Percentiles rank a stretch among this genome's conserved stretches.
These are phyloP conservation scores for Bisporella sp. DNA, from an alignment of 2,329 filamentous ascomycete species.

Conservation along the genomic window DNA sequence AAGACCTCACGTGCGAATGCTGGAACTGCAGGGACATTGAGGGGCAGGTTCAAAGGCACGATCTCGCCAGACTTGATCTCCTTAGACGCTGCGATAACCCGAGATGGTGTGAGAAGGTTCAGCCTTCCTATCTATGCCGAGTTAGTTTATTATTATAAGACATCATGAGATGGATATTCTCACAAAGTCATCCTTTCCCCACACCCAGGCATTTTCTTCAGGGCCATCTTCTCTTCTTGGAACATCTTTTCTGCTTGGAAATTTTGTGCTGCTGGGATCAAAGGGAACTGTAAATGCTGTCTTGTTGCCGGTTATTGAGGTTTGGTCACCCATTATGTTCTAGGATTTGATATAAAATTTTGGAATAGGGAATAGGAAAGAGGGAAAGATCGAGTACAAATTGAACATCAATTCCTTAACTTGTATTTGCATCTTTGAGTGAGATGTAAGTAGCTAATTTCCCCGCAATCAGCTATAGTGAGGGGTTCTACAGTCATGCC, in stretches of 20 bases:
- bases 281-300: conserved; percentile 22
- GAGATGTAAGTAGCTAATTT: no score
- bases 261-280: conserved; percentile 24
- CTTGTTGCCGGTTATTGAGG: conserved; percentile 16
- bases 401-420: no score
- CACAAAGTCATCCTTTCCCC: conserved; percentile 25
- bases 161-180: background rate
- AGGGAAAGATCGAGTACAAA: no score
- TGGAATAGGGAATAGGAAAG: no score
- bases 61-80: conserved; percentile 37
- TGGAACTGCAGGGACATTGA: conserved; percentile 29
- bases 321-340: conserved; percentile 14
- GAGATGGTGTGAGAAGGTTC: conserved; percentile 38
- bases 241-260: conserved; percentile 22
- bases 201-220: conserved; percentile 23
- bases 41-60: conserved; percentile 24
- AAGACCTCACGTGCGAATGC: conserved; percentile 28
- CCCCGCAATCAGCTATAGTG: no score
- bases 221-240: conserved; percentile 20
- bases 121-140: conserved; percentile 33
- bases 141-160: background rate
- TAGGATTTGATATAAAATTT: background rate
- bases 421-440: no score
- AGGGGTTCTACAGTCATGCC: no score
- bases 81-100: conserved; percentile 32